phyloP scores from a whole-genome alignment of 345 rosid genomes.

The Eucalyptus marginata region DNA sequence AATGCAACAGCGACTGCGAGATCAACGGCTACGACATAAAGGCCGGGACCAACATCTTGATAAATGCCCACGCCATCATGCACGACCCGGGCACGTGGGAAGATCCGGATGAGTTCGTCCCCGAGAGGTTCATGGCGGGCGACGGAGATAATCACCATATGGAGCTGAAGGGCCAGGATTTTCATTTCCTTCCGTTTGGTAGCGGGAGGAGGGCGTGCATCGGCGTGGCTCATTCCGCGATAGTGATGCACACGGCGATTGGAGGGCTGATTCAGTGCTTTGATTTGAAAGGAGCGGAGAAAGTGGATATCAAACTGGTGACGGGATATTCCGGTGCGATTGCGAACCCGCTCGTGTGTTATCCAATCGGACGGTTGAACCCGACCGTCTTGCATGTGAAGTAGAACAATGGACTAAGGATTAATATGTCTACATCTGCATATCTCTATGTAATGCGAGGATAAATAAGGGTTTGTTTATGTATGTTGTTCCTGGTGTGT shows the following conservation, averaged over 20 bases:
- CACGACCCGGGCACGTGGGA: slow-evolving; percentile 9
- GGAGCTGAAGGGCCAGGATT: slow-evolving; percentile 19
- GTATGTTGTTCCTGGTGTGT: neutral
- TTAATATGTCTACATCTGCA: neutral
- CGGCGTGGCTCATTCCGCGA: slow-evolving; percentile 16
- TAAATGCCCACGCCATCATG: slow-evolving; percentile 15
- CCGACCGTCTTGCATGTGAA: neutral
- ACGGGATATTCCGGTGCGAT: slow-evolving; percentile 25
- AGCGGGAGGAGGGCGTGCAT: slow-evolving; percentile 33
- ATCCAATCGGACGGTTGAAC: slow-evolving; percentile 5
- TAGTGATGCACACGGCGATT: slow-evolving; percentile 16
- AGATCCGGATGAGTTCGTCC: slow-evolving; percentile 1
- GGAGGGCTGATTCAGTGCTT: slow-evolving; percentile 32
- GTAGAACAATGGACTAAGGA: neutral
- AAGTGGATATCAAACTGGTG: slow-evolving; percentile 4
- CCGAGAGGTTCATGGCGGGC: slow-evolving; percentile 7
- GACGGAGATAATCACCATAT: neutral
- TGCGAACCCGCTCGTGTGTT: slow-evolving; percentile 11
- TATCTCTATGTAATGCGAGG: neutral
- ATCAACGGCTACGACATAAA: slow-evolving; percentile 7
- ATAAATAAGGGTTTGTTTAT: neutral
- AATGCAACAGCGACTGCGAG: slow-evolving; percentile 1
- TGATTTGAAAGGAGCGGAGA: slow-evolving; percentile 16
- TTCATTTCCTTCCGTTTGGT: slow-evolving; percentile 21
- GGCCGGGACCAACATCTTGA: slow-evolving; percentile 9